These are phyloP conservation scores for Pouteria glomerata DNA, from an alignment of 148 eudicot species.

Conservation along the genomic window DNA sequence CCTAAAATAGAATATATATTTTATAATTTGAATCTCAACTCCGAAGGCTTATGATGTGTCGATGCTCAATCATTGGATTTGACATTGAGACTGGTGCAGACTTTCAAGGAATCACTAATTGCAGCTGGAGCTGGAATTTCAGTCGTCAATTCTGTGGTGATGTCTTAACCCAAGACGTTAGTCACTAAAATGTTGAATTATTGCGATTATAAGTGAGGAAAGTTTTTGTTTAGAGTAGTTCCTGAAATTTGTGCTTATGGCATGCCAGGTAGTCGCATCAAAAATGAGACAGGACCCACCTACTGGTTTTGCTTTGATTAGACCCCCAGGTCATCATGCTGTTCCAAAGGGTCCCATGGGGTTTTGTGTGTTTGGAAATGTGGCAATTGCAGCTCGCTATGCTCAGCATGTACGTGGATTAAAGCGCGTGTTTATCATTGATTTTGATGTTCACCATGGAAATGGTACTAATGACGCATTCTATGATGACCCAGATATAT, in stretches of 20 bases:
- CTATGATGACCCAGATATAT: conserved; percentile 87
- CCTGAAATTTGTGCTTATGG: conserved; percentile 14
- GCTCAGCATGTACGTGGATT: conserved; percentile 82
- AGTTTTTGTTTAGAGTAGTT: background rate
- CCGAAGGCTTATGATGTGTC: background rate
- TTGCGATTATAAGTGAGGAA: background rate
- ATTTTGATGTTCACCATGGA: conserved; percentile 97
- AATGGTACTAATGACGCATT: conserved; percentile 95
- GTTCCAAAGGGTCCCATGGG: conserved; percentile 97
- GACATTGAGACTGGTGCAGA: conserved; percentile 39
- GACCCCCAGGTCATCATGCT: conserved; percentile 99
- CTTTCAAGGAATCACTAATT: conserved; percentile 75
- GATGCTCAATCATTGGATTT: background rate
- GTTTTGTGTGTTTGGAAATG: conserved; percentile 91
- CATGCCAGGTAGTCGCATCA: conserved; percentile 73
- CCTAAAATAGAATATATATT: background rate
- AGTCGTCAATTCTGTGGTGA: conserved; percentile 90
- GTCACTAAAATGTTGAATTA: conserved; percentile 15
- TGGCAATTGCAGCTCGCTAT: conserved; percentile 90
- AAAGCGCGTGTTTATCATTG: conserved; percentile 84
- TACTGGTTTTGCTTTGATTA: conserved; percentile 73
- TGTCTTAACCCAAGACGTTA: conserved; percentile 30
- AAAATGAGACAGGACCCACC: conserved; percentile 52
- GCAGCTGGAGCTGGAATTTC: conserved; percentile 95
- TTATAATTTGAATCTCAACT: background rate